Evolutionary conservation across 768 basidiomycete genomes (phyloP).

Genomic region (Dendrothele bispora): DNA sequence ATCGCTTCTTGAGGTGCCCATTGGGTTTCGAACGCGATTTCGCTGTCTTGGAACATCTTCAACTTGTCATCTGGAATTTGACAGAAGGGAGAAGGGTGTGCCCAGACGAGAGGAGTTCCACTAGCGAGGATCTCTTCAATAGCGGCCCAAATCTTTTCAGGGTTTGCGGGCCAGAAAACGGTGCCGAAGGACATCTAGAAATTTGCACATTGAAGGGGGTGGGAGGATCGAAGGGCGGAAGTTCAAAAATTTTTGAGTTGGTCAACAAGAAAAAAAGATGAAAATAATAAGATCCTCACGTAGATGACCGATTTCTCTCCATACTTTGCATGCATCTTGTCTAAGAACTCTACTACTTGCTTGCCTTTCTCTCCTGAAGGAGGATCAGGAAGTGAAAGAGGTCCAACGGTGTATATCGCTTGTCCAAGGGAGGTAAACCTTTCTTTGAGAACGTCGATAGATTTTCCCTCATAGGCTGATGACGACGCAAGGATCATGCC

Average conservation of each 20-base stretch:
- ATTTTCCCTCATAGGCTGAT: neutral
- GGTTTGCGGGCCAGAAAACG: neutral
- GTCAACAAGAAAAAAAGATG: too few relatives aligned
- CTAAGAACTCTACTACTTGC: neutral
- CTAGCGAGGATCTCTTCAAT: neutral
- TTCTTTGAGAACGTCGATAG: neutral
- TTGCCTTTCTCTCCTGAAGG: neutral
- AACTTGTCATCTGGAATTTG: neutral
- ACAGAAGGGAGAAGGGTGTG: neutral
- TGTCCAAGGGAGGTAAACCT: neutral
- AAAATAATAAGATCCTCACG: neutral
- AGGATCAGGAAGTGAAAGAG: neutral
- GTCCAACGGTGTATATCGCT: neutral
- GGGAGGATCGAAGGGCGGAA: too few relatives aligned
- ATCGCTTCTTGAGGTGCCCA: conserved; percentile 1
- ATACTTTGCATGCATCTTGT: neutral
- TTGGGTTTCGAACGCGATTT: neutral
- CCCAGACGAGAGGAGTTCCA: neutral
- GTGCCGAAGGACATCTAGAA: neutral
- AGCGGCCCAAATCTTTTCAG: neutral
- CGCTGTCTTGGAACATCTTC: neutral
- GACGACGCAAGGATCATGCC: neutral
- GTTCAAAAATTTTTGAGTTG: too few relatives aligned
- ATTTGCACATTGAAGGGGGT: too few relatives aligned
- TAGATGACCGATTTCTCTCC: neutral